Evolutionary conservation across 2,329 filamentous ascomycete species (phyloP), one percentile per base, ranked within the genome.

Genomic region (Colletotrichum sp.): DNA sequence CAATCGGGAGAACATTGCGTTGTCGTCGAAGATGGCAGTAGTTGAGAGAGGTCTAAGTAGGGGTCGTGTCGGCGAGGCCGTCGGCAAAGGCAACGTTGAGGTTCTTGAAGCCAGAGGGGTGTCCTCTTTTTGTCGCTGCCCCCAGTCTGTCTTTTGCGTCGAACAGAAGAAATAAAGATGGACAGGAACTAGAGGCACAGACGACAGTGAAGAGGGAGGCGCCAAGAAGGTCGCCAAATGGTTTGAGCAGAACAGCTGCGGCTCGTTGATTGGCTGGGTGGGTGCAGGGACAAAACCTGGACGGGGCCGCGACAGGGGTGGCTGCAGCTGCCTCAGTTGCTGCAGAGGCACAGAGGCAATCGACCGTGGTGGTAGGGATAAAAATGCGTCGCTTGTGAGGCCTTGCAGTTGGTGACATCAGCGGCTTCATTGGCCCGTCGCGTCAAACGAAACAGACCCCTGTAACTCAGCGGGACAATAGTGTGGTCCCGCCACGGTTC

Each of bases 361-460:
- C 43, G 66, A 48, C 52, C n/a, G 58, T 34, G 16, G 12, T 36
- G 18, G 18, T 36, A 34, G 21, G 55, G 43, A 52, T 52, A 21
- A 52, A 52, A 52, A 52, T 52, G 72, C 56, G 24, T 52, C 62
- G 62, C 66, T 66, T 52, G 56, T 67, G 56, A 60, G 36, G 48
- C 55, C 64, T 48, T 68, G 72, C 58, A 61, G 34, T 24, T 75
- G 66, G 82, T 83, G 82, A 84, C 83, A 84, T 84, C 82, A 83
- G 82, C 79, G 83, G 82, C 83, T 83, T 80, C 69, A 81, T 81
- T 83, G 81, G 82, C 76, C 38, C 24, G 21, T 70, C 60, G 32
- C 69, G 52, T 52, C 61, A 73, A 77, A 75, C 76, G 76, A 77
- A 77, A 77, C 76, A 16, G 30, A 32, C 76, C 76, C 76, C 66